Base-by-base conservation (phyloP, 2,329 filamentous ascomycete genomes). In the Aureobasidium sp. region DNA sequence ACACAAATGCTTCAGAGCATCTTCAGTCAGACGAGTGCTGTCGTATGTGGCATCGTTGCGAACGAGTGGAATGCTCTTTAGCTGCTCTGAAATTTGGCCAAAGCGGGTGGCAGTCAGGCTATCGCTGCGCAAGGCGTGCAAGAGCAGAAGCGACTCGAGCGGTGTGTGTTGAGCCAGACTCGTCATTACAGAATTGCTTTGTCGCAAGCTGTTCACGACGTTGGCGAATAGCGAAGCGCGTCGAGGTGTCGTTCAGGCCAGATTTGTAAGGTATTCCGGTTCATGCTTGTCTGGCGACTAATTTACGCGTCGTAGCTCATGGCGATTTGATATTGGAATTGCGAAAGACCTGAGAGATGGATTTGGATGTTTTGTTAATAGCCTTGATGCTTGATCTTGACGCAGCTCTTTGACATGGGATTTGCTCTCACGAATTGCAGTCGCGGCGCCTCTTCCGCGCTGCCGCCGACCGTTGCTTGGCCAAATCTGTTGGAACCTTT, bases 141-240 rank as follows among this genome's bases (percentile, higher is more conserved):
- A 95, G 74, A 97, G 87, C 71, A 96, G 88, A 68, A 97, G 87
- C 75, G 91, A 92, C 86, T 97, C 94, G 84, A 97, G 92, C 72
- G 91, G 88, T 76, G 93, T 95, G 81, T 96, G 95, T 79, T 68
- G 58, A 55, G 66, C 66, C 53, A 84, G 76, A 78, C 83, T 83
- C 81, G 84, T 85, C 87, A 89, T 89, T 78, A 83, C 84, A 74
- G n/a, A 27, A 9, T 23, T 20, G 38, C 31, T 6, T 56, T 45
- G 55, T 59, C 56, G 64, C 55, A 53, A 60, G 2, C 5, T 59
- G 42, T 36, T 47, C 13, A 40, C 42, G 42, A 36, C 42, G 55
- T 23, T 27, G 55, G 20, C 40, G 55, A 47, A 25, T 23, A n/a
- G 45, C 40, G 33, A 38, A 48, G 31, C 58, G 43, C 50, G 58